Conservation (phyloP, 176 grass and related monocot genomes). For the Rhynchospora breviuscula region DNA sequence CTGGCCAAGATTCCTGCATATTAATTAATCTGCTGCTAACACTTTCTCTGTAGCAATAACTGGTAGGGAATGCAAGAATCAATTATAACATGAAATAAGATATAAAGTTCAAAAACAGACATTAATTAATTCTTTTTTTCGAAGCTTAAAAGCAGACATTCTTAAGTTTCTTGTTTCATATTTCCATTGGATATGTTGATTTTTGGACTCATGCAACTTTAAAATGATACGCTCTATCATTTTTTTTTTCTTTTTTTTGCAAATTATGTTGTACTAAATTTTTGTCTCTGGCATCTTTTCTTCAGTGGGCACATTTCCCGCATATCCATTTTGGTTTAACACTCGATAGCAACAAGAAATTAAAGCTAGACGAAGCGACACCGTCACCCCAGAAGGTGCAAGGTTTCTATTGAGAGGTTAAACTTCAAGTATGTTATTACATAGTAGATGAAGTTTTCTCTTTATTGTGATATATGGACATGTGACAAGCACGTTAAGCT, state of each 20-base stretch:
- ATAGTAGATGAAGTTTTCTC: neutral
- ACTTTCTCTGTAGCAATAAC: neutral
- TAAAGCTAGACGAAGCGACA: slow-evolving; percentile 35
- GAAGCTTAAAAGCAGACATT: too few relatives aligned
- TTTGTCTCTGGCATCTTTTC: neutral
- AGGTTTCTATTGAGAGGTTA: slow-evolving; percentile 55
- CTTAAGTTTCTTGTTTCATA: neutral
- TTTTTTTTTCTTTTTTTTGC: too few relatives aligned
- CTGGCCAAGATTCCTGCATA: too few relatives aligned
- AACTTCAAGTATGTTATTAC: slow-evolving; percentile 20
- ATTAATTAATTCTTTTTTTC: too few relatives aligned
- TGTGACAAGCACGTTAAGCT: neutral
- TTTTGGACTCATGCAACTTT: neutral
- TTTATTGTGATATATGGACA: slow-evolving; percentile 3
- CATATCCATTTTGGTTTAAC: slow-evolving; percentile 73
- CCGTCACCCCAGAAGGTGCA: slow-evolving; percentile 49
- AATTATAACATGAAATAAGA: too few relatives aligned
- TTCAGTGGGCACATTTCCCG: slow-evolving; percentile 98
- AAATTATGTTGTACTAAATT: neutral
- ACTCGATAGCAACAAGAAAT: slow-evolving; percentile 39
- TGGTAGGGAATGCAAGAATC: neutral
- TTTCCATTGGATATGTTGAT: neutral
- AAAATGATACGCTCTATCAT: too few relatives aligned
- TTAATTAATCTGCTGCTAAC: neutral
- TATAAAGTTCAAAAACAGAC: too few relatives aligned